phyloP scores from a whole-genome alignment of 1,284 basidiomycete species.

The Boletus semigastroideus region DNA sequence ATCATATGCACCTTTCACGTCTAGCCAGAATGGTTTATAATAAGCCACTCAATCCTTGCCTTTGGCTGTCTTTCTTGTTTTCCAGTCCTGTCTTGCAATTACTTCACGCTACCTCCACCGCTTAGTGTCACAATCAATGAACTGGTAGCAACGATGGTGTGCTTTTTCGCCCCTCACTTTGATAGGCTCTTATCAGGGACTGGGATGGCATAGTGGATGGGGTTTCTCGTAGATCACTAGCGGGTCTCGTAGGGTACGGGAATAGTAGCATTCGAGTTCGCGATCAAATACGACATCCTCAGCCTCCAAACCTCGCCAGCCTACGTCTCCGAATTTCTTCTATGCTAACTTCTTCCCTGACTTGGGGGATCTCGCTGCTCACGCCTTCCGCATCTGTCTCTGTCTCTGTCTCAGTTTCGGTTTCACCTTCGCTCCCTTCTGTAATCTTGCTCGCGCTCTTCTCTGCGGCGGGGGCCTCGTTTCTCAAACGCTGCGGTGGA shows the following conservation, averaged over 20 bases:
- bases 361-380: conserved; percentile 16
- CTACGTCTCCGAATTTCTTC: conserved; percentile 80
- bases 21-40: background rate
- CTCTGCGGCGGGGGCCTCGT: conserved; percentile 13
- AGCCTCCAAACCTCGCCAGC: conserved; percentile 72
- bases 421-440: conserved; percentile 9
- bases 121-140: no score
- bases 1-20: background rate
- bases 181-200: background rate
- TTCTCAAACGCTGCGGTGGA: conserved; percentile 18
- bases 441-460: conserved; percentile 9
- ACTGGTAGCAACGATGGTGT: no score
- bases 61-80: background rate
- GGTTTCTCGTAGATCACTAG: background rate
- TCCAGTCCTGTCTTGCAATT: background rate
- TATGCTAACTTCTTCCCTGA: conserved; percentile 45
- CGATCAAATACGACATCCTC: conserved; percentile 4
- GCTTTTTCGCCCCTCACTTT: no score
- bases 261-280: background rate
- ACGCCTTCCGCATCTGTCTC: conserved; percentile 26
- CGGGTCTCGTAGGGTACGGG: background rate
- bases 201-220: background rate
- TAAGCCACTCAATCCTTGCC: background rate
- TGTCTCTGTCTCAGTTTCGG: conserved; percentile 17
- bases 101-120: no score